These are phyloP conservation scores for Diaporthe ilicicola DNA, from an alignment of 2,329 filamentous ascomycete species.

Conservation along the genomic window DNA sequence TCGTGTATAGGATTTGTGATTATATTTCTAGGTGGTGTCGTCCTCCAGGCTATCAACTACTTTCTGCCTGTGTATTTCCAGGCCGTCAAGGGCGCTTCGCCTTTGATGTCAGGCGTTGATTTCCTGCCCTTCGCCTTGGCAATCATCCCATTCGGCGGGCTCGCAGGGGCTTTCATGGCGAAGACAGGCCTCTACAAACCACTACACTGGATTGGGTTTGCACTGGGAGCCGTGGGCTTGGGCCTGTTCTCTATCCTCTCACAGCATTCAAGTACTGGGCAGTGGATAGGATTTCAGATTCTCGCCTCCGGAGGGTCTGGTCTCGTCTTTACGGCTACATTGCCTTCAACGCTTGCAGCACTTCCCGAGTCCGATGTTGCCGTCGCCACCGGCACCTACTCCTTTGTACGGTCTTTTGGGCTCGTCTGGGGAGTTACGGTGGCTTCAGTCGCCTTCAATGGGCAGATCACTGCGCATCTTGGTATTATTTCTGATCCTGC, in stretches of 20 bases:
- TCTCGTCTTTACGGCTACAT: too few relatives aligned
- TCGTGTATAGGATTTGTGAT: too few relatives aligned
- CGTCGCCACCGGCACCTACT: slow-evolving; percentile 47
- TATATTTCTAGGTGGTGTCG: too few relatives aligned
- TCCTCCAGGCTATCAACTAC: too few relatives aligned
- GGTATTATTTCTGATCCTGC: neutral
- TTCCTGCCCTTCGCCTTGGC: slow-evolving; percentile 44
- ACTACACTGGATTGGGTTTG: slow-evolving; percentile 47
- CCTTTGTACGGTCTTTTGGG: slow-evolving; percentile 54
- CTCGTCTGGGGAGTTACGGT: slow-evolving; percentile 54
- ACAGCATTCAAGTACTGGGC: slow-evolving; percentile 42
- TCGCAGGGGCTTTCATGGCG: slow-evolving; percentile 42
- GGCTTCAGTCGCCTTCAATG: slow-evolving; percentile 49
- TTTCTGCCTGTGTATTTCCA: slow-evolving; percentile 34
- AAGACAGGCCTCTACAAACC: slow-evolving; percentile 44
- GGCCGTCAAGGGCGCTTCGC: slow-evolving; percentile 36
- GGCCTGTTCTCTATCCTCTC: slow-evolving; percentile 52
- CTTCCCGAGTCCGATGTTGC: slow-evolving; percentile 46
- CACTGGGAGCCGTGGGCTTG: slow-evolving; percentile 48
- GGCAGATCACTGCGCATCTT: slow-evolving; percentile 31
- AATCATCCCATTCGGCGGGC: slow-evolving; percentile 40
- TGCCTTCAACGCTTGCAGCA: slow-evolving; percentile 49
- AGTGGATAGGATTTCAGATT: too few relatives aligned
- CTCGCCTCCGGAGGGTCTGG: too few relatives aligned
- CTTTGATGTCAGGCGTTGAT: slow-evolving; percentile 44